These are phyloP conservation scores for Papiliotrema laurentii DNA, from an alignment of 1,284 basidiomycete species.

Conservation along the genomic window DNA sequence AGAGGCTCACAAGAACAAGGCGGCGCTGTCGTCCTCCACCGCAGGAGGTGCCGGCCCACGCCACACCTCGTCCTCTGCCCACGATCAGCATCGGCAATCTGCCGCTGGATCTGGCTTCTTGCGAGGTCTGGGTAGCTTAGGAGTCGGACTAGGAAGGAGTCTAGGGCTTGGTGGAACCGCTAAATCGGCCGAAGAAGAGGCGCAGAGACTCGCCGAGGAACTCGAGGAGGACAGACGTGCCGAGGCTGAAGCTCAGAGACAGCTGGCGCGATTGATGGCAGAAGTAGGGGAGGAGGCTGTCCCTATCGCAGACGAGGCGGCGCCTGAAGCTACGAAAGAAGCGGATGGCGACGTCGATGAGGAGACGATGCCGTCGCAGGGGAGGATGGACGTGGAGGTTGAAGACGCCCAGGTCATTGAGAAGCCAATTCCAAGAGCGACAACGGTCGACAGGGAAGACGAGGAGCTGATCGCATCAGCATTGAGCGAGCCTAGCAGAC, in stretches of 20 bases:
- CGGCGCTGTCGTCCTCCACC: constrained; percentile 8
- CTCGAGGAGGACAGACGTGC: constrained; percentile 28
- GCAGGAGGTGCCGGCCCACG: background rate
- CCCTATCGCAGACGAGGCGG: constrained; percentile 5
- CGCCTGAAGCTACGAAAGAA: background rate
- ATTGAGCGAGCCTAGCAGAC: background rate
- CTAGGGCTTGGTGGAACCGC: constrained; percentile 20
- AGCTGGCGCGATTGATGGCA: constrained; percentile 1
- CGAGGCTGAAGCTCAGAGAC: background rate
- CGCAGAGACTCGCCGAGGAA: constrained; percentile 16
- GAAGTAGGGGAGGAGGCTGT: constrained; percentile 6
- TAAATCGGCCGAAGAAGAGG: constrained; percentile 21
- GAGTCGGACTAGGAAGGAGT: constrained; percentile 17
- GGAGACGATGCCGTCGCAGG: constrained; percentile 4
- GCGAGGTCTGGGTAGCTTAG: constrained; percentile 29
- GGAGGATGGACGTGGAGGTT: constrained; percentile 6
- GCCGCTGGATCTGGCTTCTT: constrained; percentile 37
- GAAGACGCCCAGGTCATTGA: background rate
- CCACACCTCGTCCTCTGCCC: background rate
- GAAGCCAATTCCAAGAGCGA: too few relatives aligned
- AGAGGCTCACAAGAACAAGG: constrained; percentile 28
- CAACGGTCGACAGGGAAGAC: background rate
- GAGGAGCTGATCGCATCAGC: constrained; percentile 5
- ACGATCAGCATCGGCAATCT: background rate
- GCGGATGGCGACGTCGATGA: constrained; percentile 9